Evolutionary conservation across 768 basidiomycete genomes (phyloP).

Genomic region (Pleurotus platypus): DNA sequence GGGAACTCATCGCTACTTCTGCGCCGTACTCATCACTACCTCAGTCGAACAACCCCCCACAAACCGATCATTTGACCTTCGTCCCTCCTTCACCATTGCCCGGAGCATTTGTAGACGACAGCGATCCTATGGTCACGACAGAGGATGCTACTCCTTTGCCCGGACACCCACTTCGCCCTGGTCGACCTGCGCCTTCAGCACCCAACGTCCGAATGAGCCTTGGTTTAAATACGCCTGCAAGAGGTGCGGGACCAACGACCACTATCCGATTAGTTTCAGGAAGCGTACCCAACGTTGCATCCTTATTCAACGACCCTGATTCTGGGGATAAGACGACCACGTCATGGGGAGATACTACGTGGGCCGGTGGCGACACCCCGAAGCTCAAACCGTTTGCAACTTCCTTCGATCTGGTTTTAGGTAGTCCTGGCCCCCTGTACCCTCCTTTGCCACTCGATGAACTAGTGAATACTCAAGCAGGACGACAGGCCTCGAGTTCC

Average conservation of each 20-base stretch:
- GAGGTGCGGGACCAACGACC: slow-evolving; percentile 39
- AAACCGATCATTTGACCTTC: slow-evolving; percentile 49
- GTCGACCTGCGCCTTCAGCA: slow-evolving; percentile 50
- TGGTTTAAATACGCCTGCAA: slow-evolving; percentile 40
- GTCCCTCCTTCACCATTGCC: slow-evolving; percentile 25
- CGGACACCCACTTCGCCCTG: slow-evolving; percentile 54
- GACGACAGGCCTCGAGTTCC: background rate
- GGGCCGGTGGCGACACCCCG: slow-evolving; percentile 42
- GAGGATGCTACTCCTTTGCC: slow-evolving; percentile 46
- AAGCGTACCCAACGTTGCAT: slow-evolving; percentile 16
- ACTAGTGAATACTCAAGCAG: slow-evolving; percentile 1
- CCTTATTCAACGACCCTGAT: background rate
- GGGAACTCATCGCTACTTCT: slow-evolving; percentile 37
- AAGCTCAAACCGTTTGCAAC: slow-evolving; percentile 64
- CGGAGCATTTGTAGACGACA: slow-evolving; percentile 20
- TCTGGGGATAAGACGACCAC: slow-evolving; percentile 16
- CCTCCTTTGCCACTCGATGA: slow-evolving; percentile 34
- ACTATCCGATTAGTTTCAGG: slow-evolving; percentile 49
- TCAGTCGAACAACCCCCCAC: slow-evolving; percentile 27
- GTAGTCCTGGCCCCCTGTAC: slow-evolving; percentile 44
- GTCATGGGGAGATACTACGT: slow-evolving; percentile 13
- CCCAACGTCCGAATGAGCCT: slow-evolving; percentile 58
- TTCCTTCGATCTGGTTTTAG: slow-evolving; percentile 63
- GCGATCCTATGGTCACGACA: slow-evolving; percentile 16
- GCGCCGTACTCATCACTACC: slow-evolving; percentile 42